These are phyloP conservation scores for Euphorbia corollata DNA, from an alignment of 441 rosid genomes.

Conservation along the genomic window DNA sequence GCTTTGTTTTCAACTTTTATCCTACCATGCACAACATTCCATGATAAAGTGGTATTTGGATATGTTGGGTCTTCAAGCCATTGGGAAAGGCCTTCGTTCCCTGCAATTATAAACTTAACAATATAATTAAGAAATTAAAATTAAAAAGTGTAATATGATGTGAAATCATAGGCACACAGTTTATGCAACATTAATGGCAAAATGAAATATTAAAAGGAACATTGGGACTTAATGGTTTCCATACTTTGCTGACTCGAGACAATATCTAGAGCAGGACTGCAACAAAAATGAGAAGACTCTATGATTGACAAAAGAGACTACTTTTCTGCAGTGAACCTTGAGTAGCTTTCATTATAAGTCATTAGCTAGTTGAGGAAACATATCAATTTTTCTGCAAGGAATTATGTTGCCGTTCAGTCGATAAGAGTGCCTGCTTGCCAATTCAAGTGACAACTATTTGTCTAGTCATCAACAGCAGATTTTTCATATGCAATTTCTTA, in stretches of 20 bases:
- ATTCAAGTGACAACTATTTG: neutral
- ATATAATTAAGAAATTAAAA: conserved; percentile 16
- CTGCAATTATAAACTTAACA: conserved; percentile 37
- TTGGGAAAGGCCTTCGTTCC: conserved; percentile 66
- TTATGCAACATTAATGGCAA: neutral
- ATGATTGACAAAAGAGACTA: neutral
- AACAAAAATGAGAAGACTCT: neutral
- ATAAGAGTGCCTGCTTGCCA: neutral
- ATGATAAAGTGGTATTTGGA: conserved; percentile 78
- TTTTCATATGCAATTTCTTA: neutral
- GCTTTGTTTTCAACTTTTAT: conserved; percentile 9
- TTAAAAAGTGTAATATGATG: neutral
- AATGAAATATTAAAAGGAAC: neutral
- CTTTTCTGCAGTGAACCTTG: neutral
- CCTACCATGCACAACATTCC: conserved; percentile 78
- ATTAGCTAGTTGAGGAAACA: neutral
- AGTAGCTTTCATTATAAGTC: neutral
- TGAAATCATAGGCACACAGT: neutral
- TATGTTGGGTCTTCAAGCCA: conserved; percentile 85
- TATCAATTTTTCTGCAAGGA: neutral
- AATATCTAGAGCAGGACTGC: neutral
- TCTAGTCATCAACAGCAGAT: neutral
- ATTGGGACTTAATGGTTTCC: neutral
- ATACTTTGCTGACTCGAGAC: neutral
- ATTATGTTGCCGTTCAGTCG: neutral